Percentiles rank a stretch among this genome's conserved stretches.
These are phyloP conservation scores for Phaffomyces thermotolerans DNA, from an alignment of 805 yeast genomes.

Conservation along the genomic window DNA sequence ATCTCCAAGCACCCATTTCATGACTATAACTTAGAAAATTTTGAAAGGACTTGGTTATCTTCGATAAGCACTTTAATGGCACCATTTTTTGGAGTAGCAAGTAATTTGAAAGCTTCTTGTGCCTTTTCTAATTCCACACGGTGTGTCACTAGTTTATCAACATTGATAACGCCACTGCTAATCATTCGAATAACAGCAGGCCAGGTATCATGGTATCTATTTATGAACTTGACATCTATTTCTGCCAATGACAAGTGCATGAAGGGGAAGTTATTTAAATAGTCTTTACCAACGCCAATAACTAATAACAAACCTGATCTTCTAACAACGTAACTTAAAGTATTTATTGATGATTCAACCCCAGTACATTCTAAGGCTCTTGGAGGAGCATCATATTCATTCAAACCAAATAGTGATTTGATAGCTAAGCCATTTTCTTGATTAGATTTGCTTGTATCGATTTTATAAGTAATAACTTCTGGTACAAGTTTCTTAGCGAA, in stretches of 20 bases:
- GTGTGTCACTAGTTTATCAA: slow-evolving; percentile 33
- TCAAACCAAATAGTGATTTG: slow-evolving; percentile 29
- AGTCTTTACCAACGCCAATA: slow-evolving; percentile 46
- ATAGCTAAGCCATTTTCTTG: slow-evolving; percentile 34
- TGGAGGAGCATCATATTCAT: slow-evolving; percentile 34
- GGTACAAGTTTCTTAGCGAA: slow-evolving; percentile 43
- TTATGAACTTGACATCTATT: too few species aligned
- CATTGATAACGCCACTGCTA: too few species aligned
- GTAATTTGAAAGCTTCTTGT: slow-evolving; percentile 31
- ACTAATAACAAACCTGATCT: slow-evolving; percentile 41
- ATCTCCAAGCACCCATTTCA: too few species aligned
- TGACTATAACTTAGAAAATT: slow-evolving; percentile 1
- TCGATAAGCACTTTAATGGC: slow-evolving; percentile 42
- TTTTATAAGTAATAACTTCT: slow-evolving; percentile 36
- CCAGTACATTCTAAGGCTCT: slow-evolving; percentile 50
- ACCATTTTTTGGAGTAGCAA: slow-evolving; percentile 35
- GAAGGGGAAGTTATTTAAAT: slow-evolving; percentile 13
- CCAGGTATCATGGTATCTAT: too few species aligned
- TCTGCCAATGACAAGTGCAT: too few species aligned
- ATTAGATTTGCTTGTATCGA: slow-evolving; percentile 26
- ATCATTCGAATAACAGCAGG: too few species aligned
- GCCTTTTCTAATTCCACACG: slow-evolving; percentile 40
- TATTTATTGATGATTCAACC: slow-evolving; percentile 39
- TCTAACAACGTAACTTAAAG: slow-evolving; percentile 39
- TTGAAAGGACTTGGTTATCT: slow-evolving; percentile 23